Percentiles rank a stretch among this genome's conserved stretches.
Conservation (phyloP, 441 rosid species). For the Croton laevigatus region DNA sequence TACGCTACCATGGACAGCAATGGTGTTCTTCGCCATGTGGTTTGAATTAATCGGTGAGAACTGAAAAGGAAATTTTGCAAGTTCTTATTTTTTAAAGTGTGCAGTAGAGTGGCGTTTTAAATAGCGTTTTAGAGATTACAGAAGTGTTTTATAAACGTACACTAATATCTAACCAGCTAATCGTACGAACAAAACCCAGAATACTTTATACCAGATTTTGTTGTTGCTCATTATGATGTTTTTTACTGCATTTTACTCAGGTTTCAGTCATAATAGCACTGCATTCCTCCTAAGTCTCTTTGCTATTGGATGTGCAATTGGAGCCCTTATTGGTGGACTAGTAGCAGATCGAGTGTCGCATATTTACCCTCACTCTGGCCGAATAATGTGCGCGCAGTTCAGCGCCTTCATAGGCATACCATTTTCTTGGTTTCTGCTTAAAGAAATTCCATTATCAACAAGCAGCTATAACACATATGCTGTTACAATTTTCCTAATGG, state of each 20-base stretch:
- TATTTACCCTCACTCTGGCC: conserved; percentile 64
- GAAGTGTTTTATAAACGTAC: too few relatives aligned
- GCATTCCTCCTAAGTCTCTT: conserved; percentile 80
- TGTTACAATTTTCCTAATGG: conserved; percentile 70
- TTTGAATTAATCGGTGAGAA: conserved; percentile 83
- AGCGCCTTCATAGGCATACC: conserved; percentile 97
- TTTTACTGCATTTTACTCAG: conserved; percentile 28
- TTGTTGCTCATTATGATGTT: background rate
- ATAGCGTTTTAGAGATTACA: too few relatives aligned
- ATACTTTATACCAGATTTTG: background rate
- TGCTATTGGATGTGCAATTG: conserved; percentile 77
- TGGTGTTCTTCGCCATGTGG: conserved; percentile 98
- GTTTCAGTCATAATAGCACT: conserved; percentile 71
- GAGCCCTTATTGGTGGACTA: conserved; percentile 71
- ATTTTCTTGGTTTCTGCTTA: conserved; percentile 76
- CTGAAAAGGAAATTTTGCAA: background rate
- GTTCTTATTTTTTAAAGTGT: background rate
- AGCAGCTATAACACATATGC: conserved; percentile 59
- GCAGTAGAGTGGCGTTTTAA: too few relatives aligned
- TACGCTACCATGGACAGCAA: conserved; percentile 93
- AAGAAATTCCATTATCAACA: conserved; percentile 64
- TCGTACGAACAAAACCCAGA: too few relatives aligned
- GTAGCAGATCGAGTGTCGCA: conserved; percentile 67
- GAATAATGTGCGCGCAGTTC: conserved; percentile 92
- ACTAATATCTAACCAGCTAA: too few relatives aligned